Evolutionary conservation across 202 grass and related monocot species (phyloP).

Genomic region (Hordeum pubiflorum): DNA sequence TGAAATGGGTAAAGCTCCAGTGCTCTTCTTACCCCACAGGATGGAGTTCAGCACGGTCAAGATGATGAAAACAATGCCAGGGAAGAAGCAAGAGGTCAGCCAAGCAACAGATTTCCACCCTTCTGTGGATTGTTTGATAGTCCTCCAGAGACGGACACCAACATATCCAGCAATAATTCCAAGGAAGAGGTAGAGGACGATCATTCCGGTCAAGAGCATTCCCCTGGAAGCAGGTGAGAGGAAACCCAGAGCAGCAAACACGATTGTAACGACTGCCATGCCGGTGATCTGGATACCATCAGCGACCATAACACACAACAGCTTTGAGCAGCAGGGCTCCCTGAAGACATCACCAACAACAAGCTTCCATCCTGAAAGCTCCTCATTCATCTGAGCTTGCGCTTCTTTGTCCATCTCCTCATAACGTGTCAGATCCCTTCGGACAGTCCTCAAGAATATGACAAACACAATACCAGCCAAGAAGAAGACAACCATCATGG

Average conservation of each 20-base stretch:
- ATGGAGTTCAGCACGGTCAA: constrained; percentile 69
- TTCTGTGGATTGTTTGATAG: constrained; percentile 67
- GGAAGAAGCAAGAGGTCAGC: constrained; percentile 77
- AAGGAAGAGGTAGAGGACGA: constrained; percentile 83
- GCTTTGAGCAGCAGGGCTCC: constrained; percentile 58
- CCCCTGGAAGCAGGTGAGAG: constrained; percentile 67
- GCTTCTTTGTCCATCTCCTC: constrained; percentile 67
- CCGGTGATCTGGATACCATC: constrained; percentile 71
- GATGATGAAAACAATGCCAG: constrained; percentile 66
- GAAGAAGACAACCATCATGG: constrained; percentile 69
- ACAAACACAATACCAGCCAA: constrained; percentile 60
- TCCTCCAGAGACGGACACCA: constrained; percentile 75
- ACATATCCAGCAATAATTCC: constrained; percentile 78
- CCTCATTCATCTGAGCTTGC: constrained; percentile 62
- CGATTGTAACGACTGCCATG: constrained; percentile 67
- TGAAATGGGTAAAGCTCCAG: constrained; percentile 77
- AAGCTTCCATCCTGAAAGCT: constrained; percentile 70
- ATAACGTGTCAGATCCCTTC: constrained; percentile 57
- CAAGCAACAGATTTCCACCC: constrained; percentile 86
- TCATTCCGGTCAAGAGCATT: constrained; percentile 83
- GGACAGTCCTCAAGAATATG: constrained; percentile 56
- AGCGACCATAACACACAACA: constrained; percentile 66
- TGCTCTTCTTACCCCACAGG: constrained; percentile 88
- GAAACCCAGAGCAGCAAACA: constrained; percentile 64
- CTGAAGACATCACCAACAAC: constrained; percentile 79